Evolutionary conservation across 352 stramenopile species (phyloP).

Genomic region (Phytophthora aleatoria): DNA sequence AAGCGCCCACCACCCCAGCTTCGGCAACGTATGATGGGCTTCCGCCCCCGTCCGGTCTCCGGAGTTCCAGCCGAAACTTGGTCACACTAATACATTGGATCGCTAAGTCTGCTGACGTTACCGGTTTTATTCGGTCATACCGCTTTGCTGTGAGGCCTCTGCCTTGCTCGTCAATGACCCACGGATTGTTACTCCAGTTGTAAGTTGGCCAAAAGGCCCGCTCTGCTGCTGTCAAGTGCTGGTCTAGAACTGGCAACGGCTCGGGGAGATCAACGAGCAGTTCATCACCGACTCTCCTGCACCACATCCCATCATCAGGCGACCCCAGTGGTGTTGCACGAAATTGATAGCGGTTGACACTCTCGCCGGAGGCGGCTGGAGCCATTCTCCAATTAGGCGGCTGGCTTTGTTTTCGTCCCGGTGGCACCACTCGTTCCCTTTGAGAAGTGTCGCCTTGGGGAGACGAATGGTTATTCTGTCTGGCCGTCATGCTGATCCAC

Average conservation of each 20-base stretch:
- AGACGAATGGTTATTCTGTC: too few species aligned
- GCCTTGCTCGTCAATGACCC: neutral
- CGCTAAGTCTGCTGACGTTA: neutral
- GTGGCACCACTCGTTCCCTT: too few species aligned
- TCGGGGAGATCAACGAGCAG: neutral
- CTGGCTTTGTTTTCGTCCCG: too few species aligned
- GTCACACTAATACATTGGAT: neutral
- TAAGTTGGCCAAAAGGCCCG: neutral
- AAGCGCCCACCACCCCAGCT: neutral
- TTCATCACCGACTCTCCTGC: neutral
- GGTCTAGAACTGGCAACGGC: too few species aligned
- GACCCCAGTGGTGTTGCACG: neutral
- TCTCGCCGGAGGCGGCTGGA: too few species aligned
- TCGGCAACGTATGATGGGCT: neutral
- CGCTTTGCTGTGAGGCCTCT: neutral
- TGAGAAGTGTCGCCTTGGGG: too few species aligned
- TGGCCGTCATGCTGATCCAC: too few species aligned
- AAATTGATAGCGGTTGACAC: neutral
- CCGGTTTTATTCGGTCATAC: neutral
- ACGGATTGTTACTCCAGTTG: neutral
- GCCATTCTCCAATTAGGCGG: too few species aligned
- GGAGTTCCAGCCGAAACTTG: neutral
- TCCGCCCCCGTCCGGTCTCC: neutral
- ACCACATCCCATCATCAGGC: neutral
- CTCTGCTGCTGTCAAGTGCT: neutral